Base-by-base conservation (phyloP, 805 yeast genomes). In the Torulaspora quercuum region DNA sequence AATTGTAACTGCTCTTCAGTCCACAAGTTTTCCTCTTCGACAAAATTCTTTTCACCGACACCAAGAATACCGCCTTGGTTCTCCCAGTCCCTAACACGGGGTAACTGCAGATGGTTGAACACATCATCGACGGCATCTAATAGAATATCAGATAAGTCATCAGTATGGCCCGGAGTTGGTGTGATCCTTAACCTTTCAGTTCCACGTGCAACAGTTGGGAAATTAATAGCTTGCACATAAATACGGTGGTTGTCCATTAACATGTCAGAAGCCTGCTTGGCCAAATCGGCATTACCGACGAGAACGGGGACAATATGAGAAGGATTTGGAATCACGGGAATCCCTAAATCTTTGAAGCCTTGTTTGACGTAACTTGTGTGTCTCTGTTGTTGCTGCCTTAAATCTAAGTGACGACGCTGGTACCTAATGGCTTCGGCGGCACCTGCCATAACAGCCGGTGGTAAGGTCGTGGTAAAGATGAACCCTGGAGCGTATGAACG, bases 371-470 rank as follows among this genome's bases (percentile, higher is more conserved):
- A 88, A 42, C 82, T 74, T 12, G 95, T 87, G 63, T 86, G 82
- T 41, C 66, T 69, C 64, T 92, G 98, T 69, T 89, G 97, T 25
- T 73, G 73, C 43, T 80, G 75, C 63, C 98, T 80, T 64, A 83
- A 87, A 44, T 71, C 70, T 49, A 86, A 71, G 49, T 88, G 81
- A 21, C 77, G 61, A 65, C 95, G 78, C 56, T 85, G 95, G 61
- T 80, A 78, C 55, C 92, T 74, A 52, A 92, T 82, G 6, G 97
- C 90, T 31, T 87, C 80, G 10, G 82, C 70, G 23, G 95, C 84
- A 45, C 97, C 97, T 9, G 96, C 92, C 97, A 92, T 88, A 40
- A 85, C 78, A 10, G 95, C 80, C n/a, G 99, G 99, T 31, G 99
- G 99, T 48, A 92, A 75, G 25, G 95, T 72, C 10, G 99, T 92